Evolutionary conservation across 2,329 filamentous ascomycete genomes (phyloP).

Genomic region (Scleromitrula shiraiana): DNA sequence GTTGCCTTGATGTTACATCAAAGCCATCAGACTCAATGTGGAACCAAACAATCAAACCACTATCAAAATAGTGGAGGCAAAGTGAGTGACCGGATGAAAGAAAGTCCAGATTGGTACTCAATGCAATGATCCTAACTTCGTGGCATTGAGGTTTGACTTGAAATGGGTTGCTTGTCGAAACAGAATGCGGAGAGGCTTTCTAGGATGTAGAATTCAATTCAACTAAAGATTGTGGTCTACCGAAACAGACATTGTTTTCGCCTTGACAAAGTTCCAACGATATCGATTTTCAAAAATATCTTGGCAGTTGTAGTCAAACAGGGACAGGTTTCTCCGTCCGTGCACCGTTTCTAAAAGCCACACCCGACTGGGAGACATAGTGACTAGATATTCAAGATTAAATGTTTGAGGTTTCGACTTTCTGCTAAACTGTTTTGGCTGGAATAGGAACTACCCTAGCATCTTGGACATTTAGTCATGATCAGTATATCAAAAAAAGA

Average conservation of each 20-base stretch:
- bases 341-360: slow-evolving; percentile 9
- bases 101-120: background rate
- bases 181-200: slow-evolving; percentile 1
- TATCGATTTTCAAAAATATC: background rate
- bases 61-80: background rate
- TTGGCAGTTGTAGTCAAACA: slow-evolving; percentile 9
- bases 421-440: background rate
- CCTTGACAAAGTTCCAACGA: too few species aligned
- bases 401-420: slow-evolving; percentile 1
- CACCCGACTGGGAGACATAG: background rate
- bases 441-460: background rate
- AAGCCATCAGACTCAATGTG: background rate
- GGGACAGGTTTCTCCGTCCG: slow-evolving; percentile 5
- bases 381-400: background rate
- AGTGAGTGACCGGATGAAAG: background rate
- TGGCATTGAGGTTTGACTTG: background rate
- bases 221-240: background rate
- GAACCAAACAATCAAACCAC: slow-evolving; percentile 1
- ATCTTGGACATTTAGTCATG: background rate
- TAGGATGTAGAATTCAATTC: background rate
- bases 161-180: background rate
- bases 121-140: background rate
- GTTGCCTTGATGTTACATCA: background rate
- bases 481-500: too few species aligned
- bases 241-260: slow-evolving; percentile 6